Conservation (phyloP, 441 rosid species). For the Aleurites moluccanus region DNA sequence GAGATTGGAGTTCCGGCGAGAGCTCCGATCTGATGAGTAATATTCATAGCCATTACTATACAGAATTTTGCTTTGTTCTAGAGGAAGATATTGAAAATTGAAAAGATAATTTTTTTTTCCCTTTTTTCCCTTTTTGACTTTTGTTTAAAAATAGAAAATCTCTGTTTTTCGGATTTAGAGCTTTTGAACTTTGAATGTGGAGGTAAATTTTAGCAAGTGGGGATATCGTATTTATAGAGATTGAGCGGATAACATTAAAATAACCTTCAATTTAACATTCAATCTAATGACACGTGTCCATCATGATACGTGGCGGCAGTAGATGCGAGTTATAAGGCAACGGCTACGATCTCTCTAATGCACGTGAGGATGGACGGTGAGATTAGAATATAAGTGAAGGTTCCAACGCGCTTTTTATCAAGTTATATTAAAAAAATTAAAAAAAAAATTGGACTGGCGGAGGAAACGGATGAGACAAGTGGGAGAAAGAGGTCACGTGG, state of each 20-base stretch:
- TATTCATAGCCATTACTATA: constrained; percentile 57
- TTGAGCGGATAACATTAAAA: constrained; percentile 36
- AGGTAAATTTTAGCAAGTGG: fast-evolving
- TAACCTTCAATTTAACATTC: constrained; percentile 3
- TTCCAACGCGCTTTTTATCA: constrained; percentile 28
- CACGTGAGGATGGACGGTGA: constrained; percentile 52
- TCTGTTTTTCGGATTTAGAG: not conserved
- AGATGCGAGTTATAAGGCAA: constrained; percentile 28
- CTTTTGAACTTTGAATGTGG: not conserved
- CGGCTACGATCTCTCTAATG: constrained; percentile 46
- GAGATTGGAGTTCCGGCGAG: constrained; percentile 55
- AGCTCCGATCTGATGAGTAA: constrained; percentile 65
- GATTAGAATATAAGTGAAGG: constrained; percentile 37
- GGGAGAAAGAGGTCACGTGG: constrained; percentile 17
- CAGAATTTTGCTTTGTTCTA: not conserved
- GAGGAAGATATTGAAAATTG: not conserved
- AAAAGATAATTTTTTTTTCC: not conserved
- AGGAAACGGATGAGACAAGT: constrained; percentile 14
- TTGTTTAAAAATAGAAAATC: not conserved
- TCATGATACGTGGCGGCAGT: constrained; percentile 24
- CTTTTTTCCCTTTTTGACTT: no score
- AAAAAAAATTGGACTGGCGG: not conserved
- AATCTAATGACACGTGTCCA: constrained; percentile 35
- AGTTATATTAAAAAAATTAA: not conserved
- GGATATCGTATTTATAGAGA: constrained; percentile 32